These are phyloP conservation scores for Blastocystis sp. DNA, from an alignment of 352 stramenopile species.

Conservation along the genomic window DNA sequence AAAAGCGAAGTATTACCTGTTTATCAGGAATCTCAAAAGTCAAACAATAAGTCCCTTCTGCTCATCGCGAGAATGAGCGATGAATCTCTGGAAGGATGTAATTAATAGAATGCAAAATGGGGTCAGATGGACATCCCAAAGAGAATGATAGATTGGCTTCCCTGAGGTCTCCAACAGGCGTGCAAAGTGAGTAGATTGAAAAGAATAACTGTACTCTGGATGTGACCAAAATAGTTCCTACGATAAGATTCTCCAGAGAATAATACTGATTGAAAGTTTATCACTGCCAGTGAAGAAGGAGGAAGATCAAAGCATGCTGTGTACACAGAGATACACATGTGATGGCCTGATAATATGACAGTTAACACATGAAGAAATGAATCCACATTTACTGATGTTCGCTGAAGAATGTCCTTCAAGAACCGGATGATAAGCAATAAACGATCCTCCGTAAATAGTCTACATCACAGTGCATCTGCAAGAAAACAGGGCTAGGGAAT, in stretches of 20 bases:
- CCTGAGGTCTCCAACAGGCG: background rate
- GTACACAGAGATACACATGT: background rate
- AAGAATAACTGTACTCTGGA: background rate
- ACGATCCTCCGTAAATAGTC: background rate
- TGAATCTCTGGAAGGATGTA: background rate
- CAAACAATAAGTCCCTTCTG: background rate
- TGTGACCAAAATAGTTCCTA: background rate
- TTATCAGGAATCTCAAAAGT: background rate
- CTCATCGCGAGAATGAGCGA: background rate
- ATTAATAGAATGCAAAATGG: background rate
- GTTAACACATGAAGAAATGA: background rate
- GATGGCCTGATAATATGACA: background rate
- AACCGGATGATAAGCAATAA: constrained; percentile 20
- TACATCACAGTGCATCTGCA: background rate
- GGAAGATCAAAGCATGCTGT: background rate
- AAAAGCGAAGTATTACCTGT: background rate
- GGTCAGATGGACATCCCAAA: background rate
- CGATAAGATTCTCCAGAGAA: background rate
- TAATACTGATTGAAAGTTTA: background rate
- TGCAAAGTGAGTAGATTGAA: background rate
- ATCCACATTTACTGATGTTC: background rate
- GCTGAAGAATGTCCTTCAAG: background rate
- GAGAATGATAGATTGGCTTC: background rate
- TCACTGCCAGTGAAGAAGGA: background rate
- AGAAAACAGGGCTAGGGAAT: background rate